Evolutionary conservation across 2,329 filamentous ascomycete genomes (phyloP).

Genomic region (Parascedosporium putredinis): DNA sequence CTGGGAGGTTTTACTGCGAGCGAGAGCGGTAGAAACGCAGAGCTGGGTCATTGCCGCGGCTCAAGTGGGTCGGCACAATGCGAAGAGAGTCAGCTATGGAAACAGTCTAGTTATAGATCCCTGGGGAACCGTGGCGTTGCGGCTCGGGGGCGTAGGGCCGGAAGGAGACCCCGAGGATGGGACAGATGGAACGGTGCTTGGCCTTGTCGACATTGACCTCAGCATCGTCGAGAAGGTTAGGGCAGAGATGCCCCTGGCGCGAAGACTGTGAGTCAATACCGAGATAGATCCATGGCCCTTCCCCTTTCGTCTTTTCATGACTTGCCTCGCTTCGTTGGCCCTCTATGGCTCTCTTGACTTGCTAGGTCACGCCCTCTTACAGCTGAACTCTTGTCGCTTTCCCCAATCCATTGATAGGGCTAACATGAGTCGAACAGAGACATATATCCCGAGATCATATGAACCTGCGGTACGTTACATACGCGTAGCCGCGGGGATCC

Average conservation of each 20-base stretch:
- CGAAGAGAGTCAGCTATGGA: slow-evolving; percentile 72
- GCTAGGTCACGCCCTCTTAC: no score
- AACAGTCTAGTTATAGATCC: slow-evolving; percentile 78
- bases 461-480: background rate
- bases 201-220: slow-evolving; percentile 44
- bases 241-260: slow-evolving; percentile 39
- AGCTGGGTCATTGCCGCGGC: slow-evolving; percentile 80
- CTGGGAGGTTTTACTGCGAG: slow-evolving; percentile 70
- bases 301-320: background rate
- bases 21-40: slow-evolving; percentile 81
- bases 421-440: slow-evolving; percentile 3
- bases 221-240: slow-evolving; percentile 36
- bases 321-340: background rate
- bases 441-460: slow-evolving; percentile 7
- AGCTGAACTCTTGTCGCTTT: no score
- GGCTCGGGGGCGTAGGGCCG: slow-evolving; percentile 45
- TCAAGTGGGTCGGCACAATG: slow-evolving; percentile 59
- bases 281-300: background rate
- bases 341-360: background rate
- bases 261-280: slow-evolving; percentile 42
- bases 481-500: no score
- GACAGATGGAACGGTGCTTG: slow-evolving; percentile 33
- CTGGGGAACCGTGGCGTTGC: slow-evolving; percentile 65
- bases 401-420: no score
- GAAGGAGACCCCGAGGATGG: slow-evolving; percentile 29